Evolutionary conservation across 2,329 filamentous ascomycete species (phyloP), one percentile per base, ranked within the genome.

Genomic region (Trichoderma brevicompactum): DNA sequence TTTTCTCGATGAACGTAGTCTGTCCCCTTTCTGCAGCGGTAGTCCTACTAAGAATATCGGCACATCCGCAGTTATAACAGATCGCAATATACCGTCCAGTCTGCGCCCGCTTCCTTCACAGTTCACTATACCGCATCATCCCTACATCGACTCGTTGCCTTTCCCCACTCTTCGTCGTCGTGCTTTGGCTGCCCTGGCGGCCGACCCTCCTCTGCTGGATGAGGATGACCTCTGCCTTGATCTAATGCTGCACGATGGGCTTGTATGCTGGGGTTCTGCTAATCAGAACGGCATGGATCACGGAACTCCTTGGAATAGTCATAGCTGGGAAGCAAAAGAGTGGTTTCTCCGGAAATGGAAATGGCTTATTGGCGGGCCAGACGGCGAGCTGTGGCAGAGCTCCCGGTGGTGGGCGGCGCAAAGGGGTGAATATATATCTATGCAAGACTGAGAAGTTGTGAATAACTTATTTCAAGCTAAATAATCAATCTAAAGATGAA

Each of bases 271-370:
- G 54, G 54, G 54, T 3, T 58, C 54, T 9, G 41, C 54, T 7
- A 34, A n/a, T 4, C 54, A 36, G 5, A 36, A 58, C 28, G 41
- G 41, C 7, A 46, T 46, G 40, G 54, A 58, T 19, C 41, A 58
- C 4, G 54, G 54, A 2, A 58, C 54, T 8, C 54, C 54, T 1
- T 58, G 54, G 54, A 40, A 58, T 46, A 46, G 54, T 17, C 54
- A 58, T 6, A 58, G 54, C 54, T 58, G 54, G 54, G 54, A 58
- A 58, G 54, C 41, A 1, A 58, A 58, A 58, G 54, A 58, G 23
- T 58, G 54, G 54, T 58, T 58, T 36, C 32, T 58, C 13, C 23
- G 38, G n/a, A 58, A 58, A 28, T 58, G 54, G 54, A 58, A 46
- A 3, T 58, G 54, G 54, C 54, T 58, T 41, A 15, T 58, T 36